Conservation (phyloP, 768 basidiomycete genomes). For the Mycena haematopus region DNA sequence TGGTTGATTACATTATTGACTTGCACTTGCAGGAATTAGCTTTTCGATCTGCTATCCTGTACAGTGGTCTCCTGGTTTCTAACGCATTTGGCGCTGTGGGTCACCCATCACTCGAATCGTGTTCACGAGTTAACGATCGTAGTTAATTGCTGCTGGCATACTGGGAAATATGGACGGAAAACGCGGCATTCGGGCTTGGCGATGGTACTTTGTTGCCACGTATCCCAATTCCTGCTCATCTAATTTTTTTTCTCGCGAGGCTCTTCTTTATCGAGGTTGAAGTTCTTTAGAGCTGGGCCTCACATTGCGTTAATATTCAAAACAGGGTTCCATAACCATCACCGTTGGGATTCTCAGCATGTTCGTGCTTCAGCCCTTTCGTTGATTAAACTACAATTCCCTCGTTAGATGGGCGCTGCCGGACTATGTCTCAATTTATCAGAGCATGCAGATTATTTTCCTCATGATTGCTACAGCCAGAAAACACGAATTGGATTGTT, state of each 20-base stretch:
- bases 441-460: not conserved
- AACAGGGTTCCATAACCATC: slow-evolving; percentile 69
- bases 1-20: not conserved
- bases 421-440: slow-evolving; percentile 53
- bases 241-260: slow-evolving; percentile 48
- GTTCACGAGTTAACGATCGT: not conserved
- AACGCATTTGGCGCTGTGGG: slow-evolving; percentile 72
- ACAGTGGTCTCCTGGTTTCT: slow-evolving; percentile 64
- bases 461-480: slow-evolving; percentile 45
- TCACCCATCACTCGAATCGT: not conserved
- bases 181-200: slow-evolving; percentile 72
- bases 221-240: not conserved
- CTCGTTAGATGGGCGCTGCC: slow-evolving; percentile 60
- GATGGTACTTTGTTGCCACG: slow-evolving; percentile 43
- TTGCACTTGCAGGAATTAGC: slow-evolving; percentile 59
- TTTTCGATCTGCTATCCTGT: slow-evolving; percentile 67
- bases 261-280: slow-evolving; percentile 71
- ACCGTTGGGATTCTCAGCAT: slow-evolving; percentile 59
- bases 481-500: slow-evolving; percentile 67
- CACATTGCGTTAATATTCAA: not conserved
- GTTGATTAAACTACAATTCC: not conserved
- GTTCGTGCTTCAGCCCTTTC: slow-evolving; percentile 39
- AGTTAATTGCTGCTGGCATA: slow-evolving; percentile 82
- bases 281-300: not conserved
- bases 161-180: slow-evolving; percentile 72